phyloP scores from a whole-genome alignment of 306 rosid species.

The Benincasa hispida region DNA sequence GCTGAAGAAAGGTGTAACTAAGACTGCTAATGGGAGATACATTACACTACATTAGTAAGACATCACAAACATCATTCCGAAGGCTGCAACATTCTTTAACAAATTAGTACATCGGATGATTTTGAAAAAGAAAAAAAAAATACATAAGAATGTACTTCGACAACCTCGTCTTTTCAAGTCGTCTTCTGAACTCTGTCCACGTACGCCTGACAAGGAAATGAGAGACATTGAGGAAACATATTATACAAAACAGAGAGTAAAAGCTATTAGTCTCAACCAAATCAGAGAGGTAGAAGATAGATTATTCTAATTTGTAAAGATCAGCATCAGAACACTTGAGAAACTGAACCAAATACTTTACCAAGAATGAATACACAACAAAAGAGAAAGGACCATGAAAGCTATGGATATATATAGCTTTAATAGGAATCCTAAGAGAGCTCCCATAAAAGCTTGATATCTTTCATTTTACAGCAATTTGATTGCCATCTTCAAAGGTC shows the following conservation, averaged over 20 bases:
- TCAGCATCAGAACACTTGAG: not conserved
- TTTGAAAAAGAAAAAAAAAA: not conserved
- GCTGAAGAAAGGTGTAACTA: not conserved
- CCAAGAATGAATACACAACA: not conserved
- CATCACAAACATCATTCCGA: not conserved
- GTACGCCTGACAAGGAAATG: not conserved
- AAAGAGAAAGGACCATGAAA: not conserved
- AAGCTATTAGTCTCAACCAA: not conserved
- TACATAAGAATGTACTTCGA: not conserved
- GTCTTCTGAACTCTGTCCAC: slow-evolving; percentile 8
- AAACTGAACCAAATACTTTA: not conserved
- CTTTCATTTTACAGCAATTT: not conserved
- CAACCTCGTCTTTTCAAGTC: not conserved
- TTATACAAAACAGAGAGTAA: not conserved
- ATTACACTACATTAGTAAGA: not conserved
- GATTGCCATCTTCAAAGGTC: not conserved
- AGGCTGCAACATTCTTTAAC: not conserved
- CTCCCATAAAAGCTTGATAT: not conserved
- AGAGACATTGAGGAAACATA: not conserved
- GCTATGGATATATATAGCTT: not conserved
- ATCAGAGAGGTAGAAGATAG: not conserved
- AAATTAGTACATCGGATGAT: not conserved
- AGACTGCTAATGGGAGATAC: not conserved
- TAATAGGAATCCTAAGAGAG: not conserved
- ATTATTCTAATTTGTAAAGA: not conserved